Percentiles rank a stretch among this genome's conserved stretches.
These are phyloP conservation scores for Bassia scoparia DNA, from an alignment of 148 eudicot species.

Conservation along the genomic window DNA sequence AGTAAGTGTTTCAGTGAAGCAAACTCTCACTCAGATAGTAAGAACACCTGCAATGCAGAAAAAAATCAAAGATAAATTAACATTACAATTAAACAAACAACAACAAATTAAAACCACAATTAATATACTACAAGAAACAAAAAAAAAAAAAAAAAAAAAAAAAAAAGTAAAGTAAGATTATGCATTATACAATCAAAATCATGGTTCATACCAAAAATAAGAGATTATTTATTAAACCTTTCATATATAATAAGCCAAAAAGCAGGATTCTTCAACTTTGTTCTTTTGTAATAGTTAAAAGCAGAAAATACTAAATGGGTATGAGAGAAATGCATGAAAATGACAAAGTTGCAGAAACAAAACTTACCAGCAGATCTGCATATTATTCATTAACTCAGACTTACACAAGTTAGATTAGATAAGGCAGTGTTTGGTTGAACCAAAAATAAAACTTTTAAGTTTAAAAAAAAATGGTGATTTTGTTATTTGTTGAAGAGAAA, in stretches of 20 bases:
- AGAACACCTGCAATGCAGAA: slow-evolving; percentile 28
- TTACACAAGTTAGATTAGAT: neutral
- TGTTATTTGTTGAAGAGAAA: neutral
- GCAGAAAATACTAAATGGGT: neutral
- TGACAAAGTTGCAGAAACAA: slow-evolving; percentile 12
- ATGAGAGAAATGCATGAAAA: slow-evolving; percentile 15
- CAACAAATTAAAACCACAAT: neutral
- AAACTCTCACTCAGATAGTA: slow-evolving; percentile 18
- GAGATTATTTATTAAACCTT: neutral
- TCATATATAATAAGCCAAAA: neutral
- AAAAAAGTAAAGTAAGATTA: neutral
- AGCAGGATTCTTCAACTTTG: slow-evolving; percentile 8
- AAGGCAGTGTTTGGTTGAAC: slow-evolving; percentile 7
- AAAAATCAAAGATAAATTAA: neutral
- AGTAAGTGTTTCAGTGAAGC: slow-evolving; percentile 31
- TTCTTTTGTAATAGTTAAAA: neutral
- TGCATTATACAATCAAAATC: neutral
- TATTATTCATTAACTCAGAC: neutral
- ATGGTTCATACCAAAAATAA: neutral
- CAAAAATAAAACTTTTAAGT: neutral
- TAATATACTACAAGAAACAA: neutral
- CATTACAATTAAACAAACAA: neutral
- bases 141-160: neutral
- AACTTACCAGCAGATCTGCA: slow-evolving; percentile 24
- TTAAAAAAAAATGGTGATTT: neutral